Conservation (phyloP, 192 early-diverging fungal species). For the Podochytrium sp. region DNA sequence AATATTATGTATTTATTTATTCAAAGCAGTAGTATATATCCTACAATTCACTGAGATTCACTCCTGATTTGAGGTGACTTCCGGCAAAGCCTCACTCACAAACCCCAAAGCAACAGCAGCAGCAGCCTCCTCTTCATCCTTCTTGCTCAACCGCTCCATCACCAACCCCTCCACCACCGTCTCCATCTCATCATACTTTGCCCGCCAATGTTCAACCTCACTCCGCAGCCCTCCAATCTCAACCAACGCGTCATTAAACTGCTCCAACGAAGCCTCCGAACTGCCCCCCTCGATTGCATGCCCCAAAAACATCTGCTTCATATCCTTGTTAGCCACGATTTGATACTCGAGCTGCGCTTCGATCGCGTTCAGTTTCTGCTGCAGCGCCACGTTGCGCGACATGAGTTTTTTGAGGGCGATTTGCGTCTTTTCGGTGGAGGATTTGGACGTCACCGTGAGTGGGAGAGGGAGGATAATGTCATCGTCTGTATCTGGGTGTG, state of each 20-base stretch:
- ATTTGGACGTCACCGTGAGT: not conserved
- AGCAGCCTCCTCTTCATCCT: no score
- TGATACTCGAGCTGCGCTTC: conserved; percentile 34
- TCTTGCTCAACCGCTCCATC: no score
- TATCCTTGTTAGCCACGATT: conserved; percentile 28
- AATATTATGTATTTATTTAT: no score
- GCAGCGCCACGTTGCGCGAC: conserved; percentile 20
- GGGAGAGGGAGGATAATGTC: conserved; percentile 5
- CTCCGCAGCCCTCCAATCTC: conserved; percentile 34
- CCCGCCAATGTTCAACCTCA: conserved; percentile 31
- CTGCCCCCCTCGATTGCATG: not conserved
- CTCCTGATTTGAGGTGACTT: no score
- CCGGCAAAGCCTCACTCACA: no score
- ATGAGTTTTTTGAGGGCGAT: conserved; percentile 30
- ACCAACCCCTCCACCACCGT: conserved; percentile 29
- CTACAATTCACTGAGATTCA: no score
- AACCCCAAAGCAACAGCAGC: no score
- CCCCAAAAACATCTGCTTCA: conserved; percentile 33
- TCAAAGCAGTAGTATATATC: no score
- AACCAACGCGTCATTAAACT: conserved; percentile 39
- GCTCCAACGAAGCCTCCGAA: conserved; percentile 6
- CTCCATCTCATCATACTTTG: conserved; percentile 35
- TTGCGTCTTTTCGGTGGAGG: conserved; percentile 5
- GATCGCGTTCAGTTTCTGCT: conserved; percentile 20
- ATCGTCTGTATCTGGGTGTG: not conserved